phyloP scores from a whole-genome alignment of 495 filamentous ascomycete genomes.

The Aspergillus avenaceus region DNA sequence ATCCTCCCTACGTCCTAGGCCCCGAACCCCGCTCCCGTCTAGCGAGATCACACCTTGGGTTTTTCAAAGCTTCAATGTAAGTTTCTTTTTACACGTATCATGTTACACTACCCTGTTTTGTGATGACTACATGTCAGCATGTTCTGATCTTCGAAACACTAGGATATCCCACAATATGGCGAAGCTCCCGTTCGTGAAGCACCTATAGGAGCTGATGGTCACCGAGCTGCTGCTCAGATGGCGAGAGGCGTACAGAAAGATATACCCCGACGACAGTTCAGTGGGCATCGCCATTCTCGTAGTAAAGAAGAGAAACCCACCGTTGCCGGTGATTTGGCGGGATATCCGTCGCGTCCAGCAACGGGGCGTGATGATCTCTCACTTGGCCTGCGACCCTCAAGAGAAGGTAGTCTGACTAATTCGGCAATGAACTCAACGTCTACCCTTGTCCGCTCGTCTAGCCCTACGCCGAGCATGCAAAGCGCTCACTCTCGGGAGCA shows the following conservation, averaged over 20 bases:
- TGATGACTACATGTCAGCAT: no score
- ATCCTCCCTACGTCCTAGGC: slow-evolving; percentile 66
- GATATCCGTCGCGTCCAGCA: slow-evolving; percentile 50
- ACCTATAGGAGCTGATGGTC: slow-evolving; percentile 64
- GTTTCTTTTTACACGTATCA: slow-evolving; percentile 11
- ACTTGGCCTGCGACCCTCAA: slow-evolving; percentile 45
- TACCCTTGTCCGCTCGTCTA: slow-evolving; percentile 56
- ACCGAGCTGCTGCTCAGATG: slow-evolving; percentile 51
- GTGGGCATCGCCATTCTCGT: slow-evolving; percentile 66
- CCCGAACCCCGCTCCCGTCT: slow-evolving; percentile 79
- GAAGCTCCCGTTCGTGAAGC: slow-evolving; percentile 76
- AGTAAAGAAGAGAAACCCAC: slow-evolving; percentile 69
- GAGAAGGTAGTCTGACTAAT: slow-evolving; percentile 37
- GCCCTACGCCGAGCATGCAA: slow-evolving; percentile 68
- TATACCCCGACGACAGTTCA: slow-evolving; percentile 57
- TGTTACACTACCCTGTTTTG: no score
- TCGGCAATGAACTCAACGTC: slow-evolving; percentile 45
- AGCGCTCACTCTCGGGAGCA: slow-evolving; percentile 47
- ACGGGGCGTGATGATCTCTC: slow-evolving; percentile 68
- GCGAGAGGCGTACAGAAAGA: slow-evolving; percentile 38
- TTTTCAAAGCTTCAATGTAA: slow-evolving; percentile 82
- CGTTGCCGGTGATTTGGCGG: slow-evolving; percentile 40
- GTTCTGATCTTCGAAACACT: background rate
- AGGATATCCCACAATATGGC: slow-evolving; percentile 78
- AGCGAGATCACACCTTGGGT: slow-evolving; percentile 95